Evolutionary conservation across 1,284 basidiomycete genomes (phyloP).

Genomic region (Cutaneotrichosporon sp.): DNA sequence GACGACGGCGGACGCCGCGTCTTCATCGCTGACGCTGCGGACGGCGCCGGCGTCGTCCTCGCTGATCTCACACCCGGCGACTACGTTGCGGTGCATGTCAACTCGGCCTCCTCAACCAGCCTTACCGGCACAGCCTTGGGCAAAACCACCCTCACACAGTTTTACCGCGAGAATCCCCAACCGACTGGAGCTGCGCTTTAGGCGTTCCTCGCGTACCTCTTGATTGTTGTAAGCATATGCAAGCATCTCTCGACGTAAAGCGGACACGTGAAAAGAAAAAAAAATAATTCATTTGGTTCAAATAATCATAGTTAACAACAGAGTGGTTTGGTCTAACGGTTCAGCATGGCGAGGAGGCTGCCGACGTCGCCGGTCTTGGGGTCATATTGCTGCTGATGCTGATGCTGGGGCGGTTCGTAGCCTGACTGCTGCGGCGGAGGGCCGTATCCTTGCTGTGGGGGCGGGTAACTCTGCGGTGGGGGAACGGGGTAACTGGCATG

Average conservation of each 20-base stretch:
- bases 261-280: too few relatives aligned
- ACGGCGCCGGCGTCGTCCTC: background rate
- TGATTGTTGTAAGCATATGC: constrained; percentile 1
- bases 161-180: constrained; percentile 2
- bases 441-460: constrained; percentile 3
- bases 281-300: too few relatives aligned
- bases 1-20: constrained; percentile 6
- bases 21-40: background rate
- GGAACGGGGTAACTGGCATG: background rate
- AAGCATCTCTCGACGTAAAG: background rate
- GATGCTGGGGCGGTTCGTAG: constrained; percentile 1
- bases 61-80: background rate
- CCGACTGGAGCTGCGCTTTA: background rate
- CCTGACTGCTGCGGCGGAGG: background rate
- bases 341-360: constrained; percentile 32
- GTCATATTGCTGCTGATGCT: constrained; percentile 10
- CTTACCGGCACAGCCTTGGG: constrained; percentile 3
- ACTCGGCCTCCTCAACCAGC: background rate
- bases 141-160: background rate
- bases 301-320: too few relatives aligned
- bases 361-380: constrained; percentile 23
- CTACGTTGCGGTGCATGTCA: constrained; percentile 2
- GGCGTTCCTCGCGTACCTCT: background rate
- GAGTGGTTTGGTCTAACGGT: background rate
- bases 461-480: background rate